These are phyloP conservation scores for Acorus gramineus DNA, from an alignment of 106 monocot genomes.

Conservation along the genomic window DNA sequence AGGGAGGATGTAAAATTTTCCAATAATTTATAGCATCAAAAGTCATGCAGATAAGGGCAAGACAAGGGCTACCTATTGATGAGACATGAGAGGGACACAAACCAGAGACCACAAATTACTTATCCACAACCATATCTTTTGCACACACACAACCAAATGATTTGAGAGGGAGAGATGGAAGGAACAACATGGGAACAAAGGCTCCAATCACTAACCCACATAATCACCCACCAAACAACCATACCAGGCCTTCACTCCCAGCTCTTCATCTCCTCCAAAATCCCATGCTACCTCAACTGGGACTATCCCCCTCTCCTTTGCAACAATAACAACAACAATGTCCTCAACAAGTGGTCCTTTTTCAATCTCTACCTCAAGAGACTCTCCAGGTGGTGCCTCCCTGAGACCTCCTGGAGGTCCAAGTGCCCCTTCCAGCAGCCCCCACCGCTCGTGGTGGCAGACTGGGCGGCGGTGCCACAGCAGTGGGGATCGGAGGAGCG, in stretches of 20 bases:
- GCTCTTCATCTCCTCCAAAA: constrained; percentile 48
- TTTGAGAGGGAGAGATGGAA: too few relatives aligned
- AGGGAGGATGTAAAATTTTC: too few relatives aligned
- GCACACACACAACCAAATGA: too few relatives aligned
- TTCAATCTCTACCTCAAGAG: constrained; percentile 37
- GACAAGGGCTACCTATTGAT: too few relatives aligned
- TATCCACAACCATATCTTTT: too few relatives aligned
- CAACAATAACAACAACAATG: background rate
- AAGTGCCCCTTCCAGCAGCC: constrained; percentile 64
- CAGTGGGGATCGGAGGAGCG: constrained; percentile 29
- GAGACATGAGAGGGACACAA: too few relatives aligned
- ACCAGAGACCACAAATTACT: too few relatives aligned
- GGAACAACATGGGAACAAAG: constrained; percentile 14
- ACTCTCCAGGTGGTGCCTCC: constrained; percentile 11
- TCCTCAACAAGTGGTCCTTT: constrained; percentile 29
- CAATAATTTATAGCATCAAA: too few relatives aligned
- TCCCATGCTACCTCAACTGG: constrained; percentile 36
- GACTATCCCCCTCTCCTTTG: constrained; percentile 48
- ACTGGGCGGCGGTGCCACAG: constrained; percentile 25
- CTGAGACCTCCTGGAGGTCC: constrained; percentile 49
- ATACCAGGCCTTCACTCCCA: constrained; percentile 68
- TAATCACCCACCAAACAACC: constrained; percentile 36
- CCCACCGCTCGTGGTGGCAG: constrained; percentile 39
- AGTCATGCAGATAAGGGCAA: too few relatives aligned
- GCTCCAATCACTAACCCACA: constrained; percentile 38